Evolutionary conservation across 2,329 filamentous ascomycete species (phyloP), one percentile per base, ranked within the genome.

Genomic region (Pseudocercospora cruenta): DNA sequence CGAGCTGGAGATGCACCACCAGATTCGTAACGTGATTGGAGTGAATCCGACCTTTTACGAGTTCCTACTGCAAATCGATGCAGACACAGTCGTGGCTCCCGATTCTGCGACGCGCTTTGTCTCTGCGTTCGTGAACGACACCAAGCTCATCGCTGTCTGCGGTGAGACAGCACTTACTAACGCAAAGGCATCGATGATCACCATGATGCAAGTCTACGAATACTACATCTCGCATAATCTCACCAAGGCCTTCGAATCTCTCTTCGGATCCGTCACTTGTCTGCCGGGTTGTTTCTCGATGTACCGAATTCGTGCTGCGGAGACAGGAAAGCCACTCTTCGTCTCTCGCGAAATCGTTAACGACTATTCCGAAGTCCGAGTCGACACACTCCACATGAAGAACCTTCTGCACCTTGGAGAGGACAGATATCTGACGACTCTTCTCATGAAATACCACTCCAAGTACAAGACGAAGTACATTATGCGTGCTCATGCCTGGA

Each of bases 191-290:
- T 97, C 94, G 0, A 93, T 96, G 76, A 88, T 96, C 72, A 99
- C 95, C 60, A 98, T 98, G 94, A 99, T 99, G 78, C 95, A 99
- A 81, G 94, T 99, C 36, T 99, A 98, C 84, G 94, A 99, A 81
- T 99, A 99, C 85, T 99, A 94, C 83, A 99, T 99, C 75, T 98
- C 94, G 60, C 94, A 99, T 84, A 96, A 98, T 78, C 82, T 99
- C 72, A 90, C 92, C 73, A 98, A 99, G 82, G 95, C 94, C 12
- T 99, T 99, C 78, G 94, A 98, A 81, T 95, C 91, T 81, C 85
- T 99, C 74, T 99, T 99, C 77, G 95, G 94, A 65, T 96, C 92
- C 72, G 94, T 99, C 73, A 99, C 95, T 59, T 99, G 95, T 86
- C 85, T 99, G 77, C 95, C 95, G 24, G 95, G 95, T 84, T 99